phyloP scores from a whole-genome alignment of 2,329 filamentous ascomycete species.

The Lachnum nothofagi region DNA sequence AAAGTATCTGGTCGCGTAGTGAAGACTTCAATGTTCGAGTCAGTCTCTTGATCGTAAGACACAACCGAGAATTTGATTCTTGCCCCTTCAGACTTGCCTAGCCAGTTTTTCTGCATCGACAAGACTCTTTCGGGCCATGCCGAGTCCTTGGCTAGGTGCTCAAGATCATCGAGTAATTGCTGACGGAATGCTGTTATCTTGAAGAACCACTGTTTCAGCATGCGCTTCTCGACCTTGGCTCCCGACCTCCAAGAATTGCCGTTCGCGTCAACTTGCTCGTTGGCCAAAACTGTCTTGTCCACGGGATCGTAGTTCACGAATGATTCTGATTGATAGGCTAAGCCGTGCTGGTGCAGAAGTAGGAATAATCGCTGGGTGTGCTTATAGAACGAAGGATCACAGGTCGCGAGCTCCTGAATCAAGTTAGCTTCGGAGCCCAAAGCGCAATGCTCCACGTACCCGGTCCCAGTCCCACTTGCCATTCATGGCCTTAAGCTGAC shows the following conservation, averaged over 20 bases:
- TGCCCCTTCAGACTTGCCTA: conserved; percentile 72
- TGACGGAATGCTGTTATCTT: conserved; percentile 76
- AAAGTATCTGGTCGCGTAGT: conserved; percentile 83
- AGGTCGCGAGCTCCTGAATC: conserved; percentile 72
- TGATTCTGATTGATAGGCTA: conserved; percentile 79
- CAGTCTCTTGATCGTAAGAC: conserved; percentile 18
- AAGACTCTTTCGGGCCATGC: conserved; percentile 80
- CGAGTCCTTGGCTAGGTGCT: conserved; percentile 55
- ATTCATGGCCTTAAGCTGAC: conserved; percentile 73
- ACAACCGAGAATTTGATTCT: conserved; percentile 64
- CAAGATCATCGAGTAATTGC: conserved; percentile 64
- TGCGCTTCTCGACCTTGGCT: conserved; percentile 73
- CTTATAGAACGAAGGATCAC: conserved; percentile 79
- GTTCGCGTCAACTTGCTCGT: conserved; percentile 86
- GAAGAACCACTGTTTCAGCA: conserved; percentile 85
- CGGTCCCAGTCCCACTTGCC: conserved; percentile 77
- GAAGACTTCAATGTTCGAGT: conserved; percentile 59
- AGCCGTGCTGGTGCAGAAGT: conserved; percentile 64
- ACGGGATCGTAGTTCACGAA: conserved; percentile 88
- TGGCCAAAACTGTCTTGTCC: conserved; percentile 83
- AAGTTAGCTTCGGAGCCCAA: conserved; percentile 14
- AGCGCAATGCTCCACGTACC: conserved; percentile 47
- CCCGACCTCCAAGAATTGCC: conserved; percentile 84
- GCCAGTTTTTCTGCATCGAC: conserved; percentile 81
- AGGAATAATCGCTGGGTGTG: conserved; percentile 85